Base-by-base conservation (phyloP, 169 alveolate genomes). In the Ichthyophthirius multifiliis region DNA sequence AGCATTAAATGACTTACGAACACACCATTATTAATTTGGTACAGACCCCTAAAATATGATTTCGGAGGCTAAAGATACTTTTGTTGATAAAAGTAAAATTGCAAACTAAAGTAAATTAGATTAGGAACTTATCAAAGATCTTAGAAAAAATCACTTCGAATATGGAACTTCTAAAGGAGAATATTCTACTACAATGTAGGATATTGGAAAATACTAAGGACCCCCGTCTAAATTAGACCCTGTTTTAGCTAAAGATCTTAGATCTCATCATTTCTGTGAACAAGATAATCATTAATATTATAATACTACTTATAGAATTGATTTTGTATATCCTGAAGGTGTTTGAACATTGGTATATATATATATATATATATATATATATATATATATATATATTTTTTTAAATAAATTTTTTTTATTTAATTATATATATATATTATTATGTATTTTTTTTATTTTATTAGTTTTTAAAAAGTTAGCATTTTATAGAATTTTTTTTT, bases 191-290 rank as follows among this genome's bases (percentile, higher is more conserved):
- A 65, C 46, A 16, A 34, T 67, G 43, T 16, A 67, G 45, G 77
- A 67, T 37, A 67, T 67, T 37, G 77, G 77, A 31, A 67, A 31
- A 65, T 46, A 74, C 10, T 16, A 67, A 45, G 79, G 86, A 31
- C 23, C 30, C 4, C 82, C 86, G 18, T 39, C 81, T 1, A 81
- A 55, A 31, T 34, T 81, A 43, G 64, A 81, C 55, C 82, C 75
- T 15, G 76, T 48, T 30, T 27, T 81, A 48, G 76, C 76, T 7
- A 81, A 55, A 73, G 81, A 81, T 46, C 43, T 81, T 31, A 67
- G 86, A 48, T 45, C 81, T 2, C 86, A 81, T 48, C 86, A 81
- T 37, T 81, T 81, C 73, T 30, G 62, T 35, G 71, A 47, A 23
- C 82, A 76, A n/a, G 62, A 39, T 71, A 10, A 15, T 39, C 39